These are phyloP conservation scores for Hericium rajendrae DNA, from an alignment of 768 basidiomycete genomes.

Conservation along the genomic window DNA sequence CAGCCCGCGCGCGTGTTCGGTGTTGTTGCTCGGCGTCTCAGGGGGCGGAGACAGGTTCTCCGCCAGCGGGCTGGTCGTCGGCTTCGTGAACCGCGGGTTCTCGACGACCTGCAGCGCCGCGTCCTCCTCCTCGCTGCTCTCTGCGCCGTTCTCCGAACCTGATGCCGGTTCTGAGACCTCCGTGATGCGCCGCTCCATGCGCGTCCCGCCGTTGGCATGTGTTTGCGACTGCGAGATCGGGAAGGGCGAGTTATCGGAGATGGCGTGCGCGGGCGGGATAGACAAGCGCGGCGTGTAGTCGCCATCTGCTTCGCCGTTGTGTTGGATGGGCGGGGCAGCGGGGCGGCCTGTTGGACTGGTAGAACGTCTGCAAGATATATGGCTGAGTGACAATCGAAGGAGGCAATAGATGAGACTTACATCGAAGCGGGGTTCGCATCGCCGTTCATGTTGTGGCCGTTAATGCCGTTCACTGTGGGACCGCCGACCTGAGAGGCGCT, in stretches of 20 bases:
- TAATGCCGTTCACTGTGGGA: not conserved
- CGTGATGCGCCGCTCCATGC: constrained; percentile 11
- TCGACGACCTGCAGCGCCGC: constrained; percentile 10
- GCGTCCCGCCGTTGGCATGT: constrained; percentile 12
- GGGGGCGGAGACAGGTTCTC: not conserved
- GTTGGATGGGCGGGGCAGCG: constrained; percentile 10
- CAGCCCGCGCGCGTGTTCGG: not conserved
- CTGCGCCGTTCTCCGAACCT: not conserved
- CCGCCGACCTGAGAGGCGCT: constrained; percentile 54
- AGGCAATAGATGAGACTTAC: too few relatives aligned
- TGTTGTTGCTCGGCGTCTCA: not conserved
- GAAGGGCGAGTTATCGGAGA: constrained; percentile 28
- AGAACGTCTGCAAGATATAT: not conserved
- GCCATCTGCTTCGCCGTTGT: constrained; percentile 5
- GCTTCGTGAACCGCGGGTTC: constrained; percentile 8
- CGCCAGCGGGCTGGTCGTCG: not conserved
- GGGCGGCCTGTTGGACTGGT: not conserved
- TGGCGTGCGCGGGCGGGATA: constrained; percentile 47
- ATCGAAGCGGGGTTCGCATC: not conserved
- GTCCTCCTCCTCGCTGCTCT: not conserved
- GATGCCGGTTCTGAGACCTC: constrained; percentile 13
- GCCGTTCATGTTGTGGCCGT: not conserved
- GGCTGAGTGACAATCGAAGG: too few relatives aligned
- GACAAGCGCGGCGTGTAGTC: constrained; percentile 18
- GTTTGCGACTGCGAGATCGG: constrained; percentile 15